phyloP scores from a whole-genome alignment of 2,329 filamentous ascomycete genomes.

The Thermomyces lanuginosus region DNA sequence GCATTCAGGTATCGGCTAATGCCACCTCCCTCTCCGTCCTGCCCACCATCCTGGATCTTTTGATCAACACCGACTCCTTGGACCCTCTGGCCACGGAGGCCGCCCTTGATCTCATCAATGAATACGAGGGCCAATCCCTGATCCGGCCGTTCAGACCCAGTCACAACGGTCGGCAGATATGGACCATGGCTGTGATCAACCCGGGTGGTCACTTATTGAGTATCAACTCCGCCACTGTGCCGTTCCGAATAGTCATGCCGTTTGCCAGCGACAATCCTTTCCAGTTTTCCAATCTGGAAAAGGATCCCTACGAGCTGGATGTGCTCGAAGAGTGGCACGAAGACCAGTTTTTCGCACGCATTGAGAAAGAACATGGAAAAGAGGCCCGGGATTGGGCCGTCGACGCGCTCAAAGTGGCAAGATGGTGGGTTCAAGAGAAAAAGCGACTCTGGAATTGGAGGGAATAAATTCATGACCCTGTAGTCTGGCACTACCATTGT shows the following conservation, averaged over 20 bases:
- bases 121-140: constrained; percentile 34
- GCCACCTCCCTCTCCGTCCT: constrained; percentile 29
- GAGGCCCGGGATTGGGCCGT: constrained; percentile 20
- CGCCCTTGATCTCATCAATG: constrained; percentile 25
- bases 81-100: constrained; percentile 15
- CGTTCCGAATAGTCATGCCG: constrained; percentile 51
- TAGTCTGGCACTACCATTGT: too few relatives aligned
- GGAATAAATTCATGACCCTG: too few relatives aligned
- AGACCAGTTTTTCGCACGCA: constrained; percentile 11
- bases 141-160: constrained; percentile 24
- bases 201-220: constrained; percentile 34
- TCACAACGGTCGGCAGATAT: constrained; percentile 18
- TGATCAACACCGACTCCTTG: constrained; percentile 26
- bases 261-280: constrained; percentile 53
- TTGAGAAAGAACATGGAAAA: constrained; percentile 15
- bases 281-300: constrained; percentile 19
- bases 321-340: constrained; percentile 19
- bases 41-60: constrained; percentile 31
- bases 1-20: constrained; percentile 24
- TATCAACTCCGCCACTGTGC: constrained; percentile 63
- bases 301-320: constrained; percentile 20
- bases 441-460: constrained; percentile 12
- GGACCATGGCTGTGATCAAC: constrained; percentile 22
- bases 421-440: constrained; percentile 25
- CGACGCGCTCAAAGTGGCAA: constrained; percentile 20